Base-by-base conservation (phyloP, 164 flowering plant species). In the Chimonanthus praecox region DNA sequence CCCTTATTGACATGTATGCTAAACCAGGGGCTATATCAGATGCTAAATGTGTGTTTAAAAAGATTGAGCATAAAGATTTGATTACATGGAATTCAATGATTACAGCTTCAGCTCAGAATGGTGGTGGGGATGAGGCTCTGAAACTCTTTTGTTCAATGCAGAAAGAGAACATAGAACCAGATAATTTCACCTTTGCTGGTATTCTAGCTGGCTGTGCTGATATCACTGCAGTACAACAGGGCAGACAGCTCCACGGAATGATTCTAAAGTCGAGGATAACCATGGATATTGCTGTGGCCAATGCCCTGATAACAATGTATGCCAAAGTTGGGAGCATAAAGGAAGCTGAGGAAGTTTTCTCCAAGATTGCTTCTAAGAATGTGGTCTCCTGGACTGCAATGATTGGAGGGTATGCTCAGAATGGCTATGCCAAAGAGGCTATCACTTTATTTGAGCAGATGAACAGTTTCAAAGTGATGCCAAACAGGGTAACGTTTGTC, bases 301-400 rank as follows among this genome's bases (percentile, higher is more conserved):
- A 77, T 77, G 71, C 79, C 43, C 67, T 77, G 69, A 77, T 77
- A 63, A 73, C 69, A 20, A 77, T 77, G 76, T 73, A 77, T 69
- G 65, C 79, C 21, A 73, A 70, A 33, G 43, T 69, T 21, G 76
- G 73, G 21, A 69, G 64, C 72, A 51, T 69, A 54, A 47, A 63
- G 43, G 73, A 73, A 64, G 79, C 76, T 1, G 58, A 64, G 7
- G n/a, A 61, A 49, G 58, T 77, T 49, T 77, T 77, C 67, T 64
- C 70, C 43, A 65, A 54, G 65, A 49, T 77, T 13, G 6, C 8
- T 7, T 0, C 9, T 21, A 72, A 69, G 71, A 72, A 54, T 49
- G n/a, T 77, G 21, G 70, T 77, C 46, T 67, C 79, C 3, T 77
- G 79, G 79, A 77, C 69, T 11, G 75, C 79, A n/a, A 72, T 72